A percentile compares a stretch with the other conserved stretches of the same genome.
phyloP scores from a whole-genome alignment of 345 rosid species.

The Camelina sativa region DNA sequence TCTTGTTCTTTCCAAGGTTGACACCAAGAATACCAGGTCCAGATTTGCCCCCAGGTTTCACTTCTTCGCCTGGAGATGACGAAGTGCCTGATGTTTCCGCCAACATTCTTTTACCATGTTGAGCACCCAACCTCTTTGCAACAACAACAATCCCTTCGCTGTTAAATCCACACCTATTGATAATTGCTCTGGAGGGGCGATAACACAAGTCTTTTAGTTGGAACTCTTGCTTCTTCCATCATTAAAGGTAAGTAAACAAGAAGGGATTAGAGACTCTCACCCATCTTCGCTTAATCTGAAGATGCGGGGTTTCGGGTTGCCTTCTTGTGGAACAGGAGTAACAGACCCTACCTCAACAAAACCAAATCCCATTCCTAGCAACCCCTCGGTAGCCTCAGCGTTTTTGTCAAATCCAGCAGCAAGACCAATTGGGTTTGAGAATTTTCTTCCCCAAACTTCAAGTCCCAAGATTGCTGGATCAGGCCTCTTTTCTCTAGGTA shows the following conservation, averaged over 20 bases:
- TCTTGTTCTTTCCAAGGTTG: conserved; percentile 96
- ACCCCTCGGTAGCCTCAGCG: conserved; percentile 94
- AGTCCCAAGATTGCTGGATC: conserved; percentile 78
- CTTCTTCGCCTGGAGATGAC: conserved; percentile 57
- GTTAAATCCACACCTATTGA: conserved; percentile 96
- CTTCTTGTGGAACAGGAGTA: conserved; percentile 96
- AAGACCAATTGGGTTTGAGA: conserved; percentile 93
- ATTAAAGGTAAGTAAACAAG: background rate
- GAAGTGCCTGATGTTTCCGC: conserved; percentile 77
- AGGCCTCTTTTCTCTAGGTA: conserved; percentile 93
- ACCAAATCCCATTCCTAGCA: conserved; percentile 91
- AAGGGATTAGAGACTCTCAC: conserved; percentile 49
- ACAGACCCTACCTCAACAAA: conserved; percentile 98
- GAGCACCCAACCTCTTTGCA: conserved; percentile 95
- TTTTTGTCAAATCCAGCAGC: conserved; percentile 99
- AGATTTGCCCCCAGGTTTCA: conserved; percentile 90
- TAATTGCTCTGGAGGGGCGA: conserved; percentile 67
- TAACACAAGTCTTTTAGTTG: background rate
- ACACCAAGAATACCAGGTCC: conserved; percentile 99
- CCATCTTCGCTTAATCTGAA: conserved; percentile 85
- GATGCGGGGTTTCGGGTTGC: conserved; percentile 90
- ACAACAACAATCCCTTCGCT: conserved; percentile 97
- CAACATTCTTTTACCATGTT: conserved; percentile 96
- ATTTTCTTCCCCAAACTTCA: conserved; percentile 96
- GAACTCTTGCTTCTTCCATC: background rate